phyloP scores from a whole-genome alignment of 1,284 basidiomycete species.

The Moesziomyces parantarcticus region DNA sequence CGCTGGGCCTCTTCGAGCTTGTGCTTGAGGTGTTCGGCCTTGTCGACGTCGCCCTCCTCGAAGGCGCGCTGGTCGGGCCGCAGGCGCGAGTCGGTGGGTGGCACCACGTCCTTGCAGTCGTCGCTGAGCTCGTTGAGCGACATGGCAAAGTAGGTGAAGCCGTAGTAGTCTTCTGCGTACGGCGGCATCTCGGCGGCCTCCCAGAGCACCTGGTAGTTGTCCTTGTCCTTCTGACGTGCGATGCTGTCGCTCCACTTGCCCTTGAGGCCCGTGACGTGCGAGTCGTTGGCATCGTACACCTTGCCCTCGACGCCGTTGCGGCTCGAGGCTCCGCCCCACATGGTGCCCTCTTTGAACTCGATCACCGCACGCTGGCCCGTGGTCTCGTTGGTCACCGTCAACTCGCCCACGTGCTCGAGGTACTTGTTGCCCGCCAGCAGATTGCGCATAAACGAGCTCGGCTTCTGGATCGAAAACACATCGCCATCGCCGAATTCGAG shows the following conservation, averaged over 20 bases:
- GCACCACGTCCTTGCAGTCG: slow-evolving; percentile 77
- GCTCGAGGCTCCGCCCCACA: slow-evolving; percentile 58
- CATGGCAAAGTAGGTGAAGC: slow-evolving; percentile 67
- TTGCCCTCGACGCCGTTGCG: slow-evolving; percentile 60
- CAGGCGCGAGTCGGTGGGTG: slow-evolving; percentile 84
- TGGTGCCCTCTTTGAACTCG: slow-evolving; percentile 65
- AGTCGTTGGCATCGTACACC: slow-evolving; percentile 61
- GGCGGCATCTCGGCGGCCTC: slow-evolving; percentile 62
- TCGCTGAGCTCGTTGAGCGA: slow-evolving; percentile 63
- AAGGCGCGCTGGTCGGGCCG: slow-evolving; percentile 87
- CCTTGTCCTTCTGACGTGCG: slow-evolving; percentile 54
- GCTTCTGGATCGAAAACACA: slow-evolving; percentile 58
- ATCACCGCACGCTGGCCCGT: slow-evolving; percentile 56
- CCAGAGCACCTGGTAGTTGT: slow-evolving; percentile 64
- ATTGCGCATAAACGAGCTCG: slow-evolving; percentile 66
- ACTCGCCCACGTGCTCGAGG: slow-evolving; percentile 66
- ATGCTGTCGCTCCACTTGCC: slow-evolving; percentile 64
- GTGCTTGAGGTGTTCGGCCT: slow-evolving; percentile 81
- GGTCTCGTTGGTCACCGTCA: slow-evolving; percentile 58
- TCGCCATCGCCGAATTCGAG: slow-evolving; percentile 65
- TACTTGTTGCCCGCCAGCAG: slow-evolving; percentile 67
- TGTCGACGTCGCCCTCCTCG: slow-evolving; percentile 81
- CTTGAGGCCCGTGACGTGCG: slow-evolving; percentile 48
- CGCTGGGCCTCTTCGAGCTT: slow-evolving; percentile 76
- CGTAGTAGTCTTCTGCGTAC: slow-evolving; percentile 62